phyloP scores from a whole-genome alignment of 179 eudicot species.

The Spinacia oleracea region DNA sequence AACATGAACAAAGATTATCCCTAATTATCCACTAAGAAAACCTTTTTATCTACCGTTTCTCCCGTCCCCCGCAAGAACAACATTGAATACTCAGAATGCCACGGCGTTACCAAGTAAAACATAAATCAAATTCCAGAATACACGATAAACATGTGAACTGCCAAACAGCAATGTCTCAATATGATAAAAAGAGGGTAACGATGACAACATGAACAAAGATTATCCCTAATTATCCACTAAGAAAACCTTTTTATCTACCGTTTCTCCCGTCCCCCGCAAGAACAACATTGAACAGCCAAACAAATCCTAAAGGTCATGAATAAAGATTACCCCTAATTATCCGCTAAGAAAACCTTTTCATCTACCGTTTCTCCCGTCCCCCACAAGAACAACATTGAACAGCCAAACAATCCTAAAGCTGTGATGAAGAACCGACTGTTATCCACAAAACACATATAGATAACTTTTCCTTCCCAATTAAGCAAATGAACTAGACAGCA shows the following conservation, averaged over 20 bases:
- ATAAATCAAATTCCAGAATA: background rate
- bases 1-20: too few species aligned
- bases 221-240: too few species aligned
- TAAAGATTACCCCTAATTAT: too few species aligned
- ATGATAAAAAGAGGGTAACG: background rate
- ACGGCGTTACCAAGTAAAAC: constrained; percentile 1
- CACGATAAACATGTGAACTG: constrained; percentile 1
- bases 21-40: too few species aligned
- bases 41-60: too few species aligned
- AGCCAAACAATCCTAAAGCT: background rate
- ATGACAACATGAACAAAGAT: background rate
- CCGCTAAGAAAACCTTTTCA: too few species aligned
- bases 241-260: too few species aligned
- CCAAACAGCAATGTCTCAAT: background rate
- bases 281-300: background rate
- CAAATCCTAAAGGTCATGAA: background rate
- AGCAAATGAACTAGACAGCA: background rate
- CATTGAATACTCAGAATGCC: background rate
- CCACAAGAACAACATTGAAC: background rate
- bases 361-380: background rate
- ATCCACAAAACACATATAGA: background rate
- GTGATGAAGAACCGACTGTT: background rate
- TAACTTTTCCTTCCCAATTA: background rate
- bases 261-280: too few species aligned
- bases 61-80: too few species aligned